phyloP scores from a whole-genome alignment of 805 yeast species.

The Trichomonascus vanleenenianus region DNA sequence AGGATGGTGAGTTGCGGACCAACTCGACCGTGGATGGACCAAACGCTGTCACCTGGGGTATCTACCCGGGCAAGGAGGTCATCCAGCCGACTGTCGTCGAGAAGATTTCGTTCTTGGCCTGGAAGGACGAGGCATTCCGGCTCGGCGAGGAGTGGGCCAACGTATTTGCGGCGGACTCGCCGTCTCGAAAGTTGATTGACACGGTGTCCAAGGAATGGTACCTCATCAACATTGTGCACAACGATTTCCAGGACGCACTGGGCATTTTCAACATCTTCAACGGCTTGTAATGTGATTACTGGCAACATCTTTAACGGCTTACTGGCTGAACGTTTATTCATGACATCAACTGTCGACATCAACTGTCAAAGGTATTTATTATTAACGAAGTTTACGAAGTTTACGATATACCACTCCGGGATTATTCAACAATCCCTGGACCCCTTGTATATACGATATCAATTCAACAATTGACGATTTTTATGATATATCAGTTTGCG shows the following conservation, averaged over 20 bases:
- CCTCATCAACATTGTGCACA: slow-evolving; percentile 84
- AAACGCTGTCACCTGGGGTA: slow-evolving; percentile 98
- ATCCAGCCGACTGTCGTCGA: slow-evolving; percentile 96
- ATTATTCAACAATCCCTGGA: too few relatives aligned
- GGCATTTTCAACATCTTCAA: slow-evolving; percentile 27
- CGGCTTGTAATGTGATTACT: slow-evolving; percentile 4
- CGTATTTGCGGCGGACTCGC: slow-evolving; percentile 25
- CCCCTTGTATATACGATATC: too few relatives aligned
- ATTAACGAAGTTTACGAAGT: neutral
- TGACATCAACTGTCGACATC: slow-evolving; percentile 1
- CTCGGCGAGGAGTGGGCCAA: slow-evolving; percentile 71
- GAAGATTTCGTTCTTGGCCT: slow-evolving; percentile 82
- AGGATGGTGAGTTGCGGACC: slow-evolving; percentile 48
- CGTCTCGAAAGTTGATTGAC: slow-evolving; percentile 37
- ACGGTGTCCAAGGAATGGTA: slow-evolving; percentile 51
- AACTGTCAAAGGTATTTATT: slow-evolving; percentile 4
- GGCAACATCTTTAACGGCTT: neutral
- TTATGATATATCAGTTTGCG: neutral
- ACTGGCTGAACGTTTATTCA: neutral
- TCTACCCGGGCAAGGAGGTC: slow-evolving; percentile 91
- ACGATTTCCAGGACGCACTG: slow-evolving; percentile 45
- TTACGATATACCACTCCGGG: too few relatives aligned
- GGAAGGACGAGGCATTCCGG: slow-evolving; percentile 93
- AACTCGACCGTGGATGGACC: slow-evolving; percentile 72
- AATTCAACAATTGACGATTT: slow-evolving; percentile 1